Base-by-base conservation (phyloP, 2,329 filamentous ascomycete species). In the Beauveria australis region DNA sequence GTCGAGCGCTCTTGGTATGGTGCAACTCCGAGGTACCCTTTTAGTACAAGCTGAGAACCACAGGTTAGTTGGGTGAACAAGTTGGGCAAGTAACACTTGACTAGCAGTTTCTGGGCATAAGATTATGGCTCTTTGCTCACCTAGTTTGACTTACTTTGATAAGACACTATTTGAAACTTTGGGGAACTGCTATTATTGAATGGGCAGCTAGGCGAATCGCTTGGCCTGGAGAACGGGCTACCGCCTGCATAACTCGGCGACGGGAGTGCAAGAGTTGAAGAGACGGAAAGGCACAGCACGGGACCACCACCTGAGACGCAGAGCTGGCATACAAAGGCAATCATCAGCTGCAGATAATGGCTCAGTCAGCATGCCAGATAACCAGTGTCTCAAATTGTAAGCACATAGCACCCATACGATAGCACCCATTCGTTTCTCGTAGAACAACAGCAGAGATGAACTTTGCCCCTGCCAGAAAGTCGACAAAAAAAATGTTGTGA, bases 401-500 rank as follows among this genome's bases (percentile, higher is more conserved):
- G 12, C 33, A 37, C 10, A 37, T 16, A 37, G 33, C 33, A 37
- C 5, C 33, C 33, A 37, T 14, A 37, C 6, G 33, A 37, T 12
- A 37, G 33, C 33, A 37, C 12, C 10, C 1, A 12, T 2, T 37
- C 5, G 33, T 37, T 37, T 37, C n/a, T n/a, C 22, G 12, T 10
- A 28, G 18, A 12, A 26, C 5, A 7, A 26, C 5, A 22, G 24
- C 18, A 19, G 3, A 30, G 9, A 7, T 8, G 12, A 12, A 43
- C 24, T 26, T 26, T 5, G 14, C 14, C 12, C 24, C 14, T 30
- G 9, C 18, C 46, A 59, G 12, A 6, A 14, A 19, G 16, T 41
- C 41, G 18, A 48, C 28, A 58, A 58, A 61, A 61, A 30, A 46
- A 9, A 16, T 61, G 47, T 43, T 53, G 47, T 44, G 48, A 53